These are phyloP conservation scores for Candida tropicalis DNA, from an alignment of 1,139 yeast species.

Conservation along the genomic window DNA sequence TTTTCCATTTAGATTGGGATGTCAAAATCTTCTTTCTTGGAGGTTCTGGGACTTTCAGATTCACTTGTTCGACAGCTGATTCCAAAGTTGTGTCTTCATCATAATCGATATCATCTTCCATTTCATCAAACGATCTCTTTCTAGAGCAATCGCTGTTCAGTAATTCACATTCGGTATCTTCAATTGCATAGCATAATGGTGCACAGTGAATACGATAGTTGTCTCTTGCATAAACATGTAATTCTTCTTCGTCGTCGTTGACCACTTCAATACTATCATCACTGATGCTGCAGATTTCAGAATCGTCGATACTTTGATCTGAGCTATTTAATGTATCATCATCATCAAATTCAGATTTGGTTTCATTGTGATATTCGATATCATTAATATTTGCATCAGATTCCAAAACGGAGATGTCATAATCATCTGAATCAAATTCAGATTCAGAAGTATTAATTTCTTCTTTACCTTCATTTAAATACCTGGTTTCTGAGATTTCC, in stretches of 20 bases:
- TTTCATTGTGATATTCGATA: no score
- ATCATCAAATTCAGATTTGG: no score
- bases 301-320: no score
- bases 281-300: no score
- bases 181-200: conserved; percentile 1
- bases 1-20: conserved; percentile 17
- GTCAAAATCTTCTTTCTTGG: conserved; percentile 15
- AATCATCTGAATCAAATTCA: background rate
- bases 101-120: conserved; percentile 11
- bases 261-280: conserved; percentile 12
- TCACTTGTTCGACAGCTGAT: background rate
- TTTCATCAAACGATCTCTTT: conserved; percentile 12
- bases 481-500: background rate
- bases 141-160: conserved; percentile 1
- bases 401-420: background rate
- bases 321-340: conserved; percentile 4
- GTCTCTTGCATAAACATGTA: conserved; percentile 3
- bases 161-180: background rate
- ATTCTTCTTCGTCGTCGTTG: conserved; percentile 6
- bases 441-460: no score
- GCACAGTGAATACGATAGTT: conserved; percentile 2
- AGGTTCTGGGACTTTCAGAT: conserved; percentile 10
- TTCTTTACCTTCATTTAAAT: no score
- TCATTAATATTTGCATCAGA: no score
- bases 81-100: conserved; percentile 10